Conservation (phyloP, 2,329 filamentous ascomycete species). For the Aspergillus quadricinctus region DNA sequence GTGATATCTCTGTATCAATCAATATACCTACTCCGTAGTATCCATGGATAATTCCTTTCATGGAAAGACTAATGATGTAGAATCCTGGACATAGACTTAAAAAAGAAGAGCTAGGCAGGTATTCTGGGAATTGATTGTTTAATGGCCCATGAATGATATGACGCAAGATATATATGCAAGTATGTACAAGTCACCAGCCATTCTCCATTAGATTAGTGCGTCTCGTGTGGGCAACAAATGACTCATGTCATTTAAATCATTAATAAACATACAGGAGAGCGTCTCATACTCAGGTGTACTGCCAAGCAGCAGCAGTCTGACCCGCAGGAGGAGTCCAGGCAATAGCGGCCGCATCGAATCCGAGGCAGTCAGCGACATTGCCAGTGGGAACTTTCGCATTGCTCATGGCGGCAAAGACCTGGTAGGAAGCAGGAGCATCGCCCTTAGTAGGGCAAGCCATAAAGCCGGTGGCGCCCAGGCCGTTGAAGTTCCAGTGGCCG, state of each 20-base stretch:
- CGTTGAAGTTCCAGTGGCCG: constrained; percentile 26
- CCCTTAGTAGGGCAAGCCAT: constrained; percentile 38
- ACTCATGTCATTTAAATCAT: not conserved
- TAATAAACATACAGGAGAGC: not conserved
- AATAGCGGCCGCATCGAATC: constrained; percentile 33
- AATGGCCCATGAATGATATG: not conserved
- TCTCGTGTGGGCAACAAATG: not conserved
- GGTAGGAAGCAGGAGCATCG: constrained; percentile 22
- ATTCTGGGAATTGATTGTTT: not conserved
- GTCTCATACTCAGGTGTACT: constrained; percentile 31
- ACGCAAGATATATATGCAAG: not conserved
- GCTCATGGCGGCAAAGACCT: constrained; percentile 37
- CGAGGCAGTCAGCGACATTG: constrained; percentile 34
- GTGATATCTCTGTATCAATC: not conserved
- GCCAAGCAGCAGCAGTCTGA: constrained; percentile 28
- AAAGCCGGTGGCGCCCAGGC: constrained; percentile 34
- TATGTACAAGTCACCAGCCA: not conserved
- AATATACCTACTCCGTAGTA: not conserved
- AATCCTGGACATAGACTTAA: not conserved
- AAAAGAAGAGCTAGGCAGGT: not conserved
- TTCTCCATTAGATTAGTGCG: not conserved
- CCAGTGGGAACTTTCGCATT: constrained; percentile 37
- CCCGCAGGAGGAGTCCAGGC: constrained; percentile 12
- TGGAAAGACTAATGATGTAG: no score
- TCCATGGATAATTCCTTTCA: not conserved